phyloP scores from a whole-genome alignment of 805 yeast genomes.

The Spathaspora sp. region DNA sequence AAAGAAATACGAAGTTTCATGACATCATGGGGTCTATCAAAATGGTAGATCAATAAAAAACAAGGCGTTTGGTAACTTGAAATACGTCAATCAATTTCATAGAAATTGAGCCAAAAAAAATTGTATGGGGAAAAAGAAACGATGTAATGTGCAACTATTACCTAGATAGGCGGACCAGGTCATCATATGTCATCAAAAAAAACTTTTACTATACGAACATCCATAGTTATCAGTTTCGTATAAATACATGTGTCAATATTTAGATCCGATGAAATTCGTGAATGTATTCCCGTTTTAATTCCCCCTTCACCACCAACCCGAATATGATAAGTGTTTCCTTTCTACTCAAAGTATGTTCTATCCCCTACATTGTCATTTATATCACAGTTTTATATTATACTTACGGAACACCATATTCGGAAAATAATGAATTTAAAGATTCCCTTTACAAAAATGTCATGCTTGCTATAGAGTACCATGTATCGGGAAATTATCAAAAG shows the following conservation, averaged over 20 bases:
- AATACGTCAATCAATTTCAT: no score
- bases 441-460: slow-evolving; percentile 28
- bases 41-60: no score
- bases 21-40: no score
- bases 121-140: no score
- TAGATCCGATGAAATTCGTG: background rate
- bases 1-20: no score
- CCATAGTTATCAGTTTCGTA: background rate
- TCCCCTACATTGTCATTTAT: slow-evolving; percentile 19
- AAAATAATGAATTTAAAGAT: slow-evolving; percentile 21
- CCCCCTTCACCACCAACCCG: background rate
- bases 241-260: background rate
- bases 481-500: slow-evolving; percentile 19
- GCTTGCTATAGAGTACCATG: slow-evolving; percentile 21
- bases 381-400: slow-evolving; percentile 26
- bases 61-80: no score
- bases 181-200: no score
- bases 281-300: background rate
- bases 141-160: no score
- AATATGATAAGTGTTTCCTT: slow-evolving; percentile 18
- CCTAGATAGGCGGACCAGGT: no score
- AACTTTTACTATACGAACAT: background rate
- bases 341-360: slow-evolving; percentile 16
- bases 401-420: slow-evolving; percentile 26
- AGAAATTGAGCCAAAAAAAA: no score